Evolutionary conservation across 2,329 filamentous ascomycete genomes (phyloP), one percentile per base, ranked within the genome.

Genomic region (Colletotrichum magnum): DNA sequence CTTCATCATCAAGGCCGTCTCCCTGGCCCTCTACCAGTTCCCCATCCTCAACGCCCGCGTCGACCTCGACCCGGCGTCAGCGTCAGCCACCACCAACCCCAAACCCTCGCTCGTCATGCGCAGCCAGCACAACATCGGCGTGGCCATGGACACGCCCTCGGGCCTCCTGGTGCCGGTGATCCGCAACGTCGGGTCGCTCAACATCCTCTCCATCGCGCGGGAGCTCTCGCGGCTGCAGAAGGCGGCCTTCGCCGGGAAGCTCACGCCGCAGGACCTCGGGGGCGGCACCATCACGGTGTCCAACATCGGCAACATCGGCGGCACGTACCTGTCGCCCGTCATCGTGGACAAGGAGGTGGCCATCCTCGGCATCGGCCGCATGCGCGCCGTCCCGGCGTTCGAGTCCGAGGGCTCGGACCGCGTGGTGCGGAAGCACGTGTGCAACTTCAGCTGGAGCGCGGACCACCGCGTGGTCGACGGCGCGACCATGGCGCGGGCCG

Each of bases 1-100:
- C 4, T 98, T 99, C 84, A 92, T 98, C 77, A 90, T 99, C 83
- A 99, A 99, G 83, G 95, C 96, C 32, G 90, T 98, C 54, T 98
- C 95, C 21, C 84, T 97, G 72, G 90, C 95, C 1, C 86, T 99
- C 3, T 87, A 92, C 76, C 88, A 92, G 70, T 95, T 94, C 79
- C 95, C 96, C 1, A 86, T 96, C 45, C 90, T 99, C 71, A 99
- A 99, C 78, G 90, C 95, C 4, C 90, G 93, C 68, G 89, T 99
- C 26, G 94, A 98, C 74, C 70, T 84, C 50, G 83, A 86, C 67
- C 28, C 65, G 51, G 59, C 69, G 5, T 50, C 64, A 12, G 70
- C 81, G 18, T 18, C 16, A 10, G 78, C 80, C 21, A 24, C 21
- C 21, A 24, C 21, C 68, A 83, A 86, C 7, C 83, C 84, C 62